phyloP scores from a whole-genome alignment of 2,329 filamentous ascomycete species.

The Ophiocordyceps camponoti-rufipedis region DNA sequence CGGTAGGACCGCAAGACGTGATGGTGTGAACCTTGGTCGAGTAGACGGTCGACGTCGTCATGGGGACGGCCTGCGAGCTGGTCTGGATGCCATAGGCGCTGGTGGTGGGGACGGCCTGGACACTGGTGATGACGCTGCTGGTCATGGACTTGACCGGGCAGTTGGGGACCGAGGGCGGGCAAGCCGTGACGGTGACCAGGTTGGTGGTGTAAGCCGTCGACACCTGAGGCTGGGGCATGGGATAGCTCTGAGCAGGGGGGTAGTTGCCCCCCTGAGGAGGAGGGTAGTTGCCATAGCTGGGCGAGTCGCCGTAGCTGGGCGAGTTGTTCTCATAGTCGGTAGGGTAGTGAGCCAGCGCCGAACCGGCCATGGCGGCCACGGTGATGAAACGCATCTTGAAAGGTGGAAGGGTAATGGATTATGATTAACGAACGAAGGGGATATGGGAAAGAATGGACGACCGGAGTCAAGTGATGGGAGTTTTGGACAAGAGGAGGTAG shows the following conservation, averaged over 20 bases:
- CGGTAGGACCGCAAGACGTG: slow-evolving; percentile 39
- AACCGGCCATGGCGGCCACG: slow-evolving; percentile 24
- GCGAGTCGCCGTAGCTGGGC: background rate
- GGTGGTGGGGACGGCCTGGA: slow-evolving; percentile 3
- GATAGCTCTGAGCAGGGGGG: background rate
- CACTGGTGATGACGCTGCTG: slow-evolving; percentile 18
- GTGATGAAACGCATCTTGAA: slow-evolving; percentile 46
- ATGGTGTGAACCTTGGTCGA: slow-evolving; percentile 40
- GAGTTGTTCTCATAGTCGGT: no score
- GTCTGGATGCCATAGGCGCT: background rate
- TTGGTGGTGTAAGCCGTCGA: slow-evolving; percentile 6
- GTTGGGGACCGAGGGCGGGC: slow-evolving; percentile 40
- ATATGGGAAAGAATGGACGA: slow-evolving; percentile 33
- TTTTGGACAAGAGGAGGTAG: slow-evolving; percentile 18
- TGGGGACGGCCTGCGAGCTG: slow-evolving; percentile 9
- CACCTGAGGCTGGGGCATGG: background rate
- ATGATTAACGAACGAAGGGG: slow-evolving; percentile 14
- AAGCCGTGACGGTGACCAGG: slow-evolving; percentile 42
- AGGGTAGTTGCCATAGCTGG: background rate
- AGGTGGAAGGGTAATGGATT: slow-evolving; percentile 3
- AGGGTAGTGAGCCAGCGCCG: slow-evolving; percentile 9
- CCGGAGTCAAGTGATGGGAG: slow-evolving; percentile 28
- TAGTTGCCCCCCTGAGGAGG: background rate
- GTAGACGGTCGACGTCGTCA: slow-evolving; percentile 37
- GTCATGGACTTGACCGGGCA: slow-evolving; percentile 29